phyloP scores from a whole-genome alignment of 176 grass and related monocot species.

The Musa schizocarpa region DNA sequence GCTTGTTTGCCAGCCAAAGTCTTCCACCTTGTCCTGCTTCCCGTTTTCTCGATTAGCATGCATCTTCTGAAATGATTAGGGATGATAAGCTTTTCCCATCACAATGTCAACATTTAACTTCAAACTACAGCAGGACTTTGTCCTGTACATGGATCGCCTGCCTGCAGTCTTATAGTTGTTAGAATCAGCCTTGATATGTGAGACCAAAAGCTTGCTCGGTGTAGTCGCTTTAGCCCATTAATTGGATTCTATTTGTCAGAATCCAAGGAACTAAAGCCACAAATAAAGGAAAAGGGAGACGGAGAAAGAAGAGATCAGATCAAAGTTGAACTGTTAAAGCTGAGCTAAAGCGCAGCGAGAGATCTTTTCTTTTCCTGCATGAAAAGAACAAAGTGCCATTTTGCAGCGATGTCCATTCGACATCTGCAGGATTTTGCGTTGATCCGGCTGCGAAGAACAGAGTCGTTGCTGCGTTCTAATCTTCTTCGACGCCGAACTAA shows the following conservation, averaged over 20 bases:
- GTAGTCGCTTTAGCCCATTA: not conserved
- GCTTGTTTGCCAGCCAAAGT: not conserved
- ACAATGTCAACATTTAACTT: not conserved
- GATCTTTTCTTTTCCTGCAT: not conserved
- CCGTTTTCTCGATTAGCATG: not conserved
- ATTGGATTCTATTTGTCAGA: not conserved
- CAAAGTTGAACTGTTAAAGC: slow-evolving; percentile 7
- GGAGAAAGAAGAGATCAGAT: not conserved
- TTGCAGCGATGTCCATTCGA: not conserved
- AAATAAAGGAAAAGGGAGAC: not conserved
- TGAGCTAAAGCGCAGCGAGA: not conserved
- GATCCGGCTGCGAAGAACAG: not conserved
- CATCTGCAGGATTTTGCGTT: not conserved
- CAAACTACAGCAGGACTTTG: not conserved
- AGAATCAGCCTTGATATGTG: not conserved
- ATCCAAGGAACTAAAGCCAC: not conserved
- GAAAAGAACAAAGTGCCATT: not conserved
- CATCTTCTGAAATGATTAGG: not conserved
- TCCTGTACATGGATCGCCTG: not conserved
- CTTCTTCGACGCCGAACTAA: not conserved
- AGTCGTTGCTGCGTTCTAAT: not conserved
- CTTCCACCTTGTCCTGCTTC: not conserved
- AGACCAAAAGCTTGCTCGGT: not conserved
- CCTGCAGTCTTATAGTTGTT: not conserved
- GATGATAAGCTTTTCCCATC: not conserved